Evolutionary conservation across 352 stramenopile genomes (phyloP).

Genomic region (Blastocystis sp.): DNA sequence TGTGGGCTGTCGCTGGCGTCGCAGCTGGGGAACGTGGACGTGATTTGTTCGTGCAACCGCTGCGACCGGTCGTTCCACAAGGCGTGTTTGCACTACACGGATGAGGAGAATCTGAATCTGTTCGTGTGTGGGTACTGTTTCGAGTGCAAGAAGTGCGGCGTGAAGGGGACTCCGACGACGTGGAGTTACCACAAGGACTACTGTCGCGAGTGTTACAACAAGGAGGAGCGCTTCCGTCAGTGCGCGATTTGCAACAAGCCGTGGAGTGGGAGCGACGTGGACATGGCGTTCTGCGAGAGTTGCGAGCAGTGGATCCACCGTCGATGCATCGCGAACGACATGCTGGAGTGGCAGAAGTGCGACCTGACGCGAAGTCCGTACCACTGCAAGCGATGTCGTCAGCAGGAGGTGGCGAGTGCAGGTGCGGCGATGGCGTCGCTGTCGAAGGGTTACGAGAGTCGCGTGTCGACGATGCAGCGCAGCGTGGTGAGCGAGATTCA

Average conservation of each 20-base stretch:
- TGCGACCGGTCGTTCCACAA: constrained; percentile 50
- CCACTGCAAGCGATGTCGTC: constrained; percentile 41
- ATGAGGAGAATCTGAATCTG: constrained; percentile 21
- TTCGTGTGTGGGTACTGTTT: constrained; percentile 42
- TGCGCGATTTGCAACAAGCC: constrained; percentile 14
- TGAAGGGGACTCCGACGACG: constrained; percentile 1
- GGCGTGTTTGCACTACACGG: constrained; percentile 18
- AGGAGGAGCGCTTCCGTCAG: constrained; percentile 14
- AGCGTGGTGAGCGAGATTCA: background rate
- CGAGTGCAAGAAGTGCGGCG: constrained; percentile 34
- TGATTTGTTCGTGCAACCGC: constrained; percentile 19
- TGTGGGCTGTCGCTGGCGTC: background rate
- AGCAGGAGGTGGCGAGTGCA: background rate
- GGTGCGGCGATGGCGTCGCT: background rate
- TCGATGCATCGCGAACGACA: constrained; percentile 26
- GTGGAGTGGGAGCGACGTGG: background rate
- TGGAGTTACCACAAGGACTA: constrained; percentile 52
- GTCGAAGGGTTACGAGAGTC: background rate
- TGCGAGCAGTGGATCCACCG: constrained; percentile 56
- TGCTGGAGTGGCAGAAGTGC: constrained; percentile 43
- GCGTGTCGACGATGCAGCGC: background rate
- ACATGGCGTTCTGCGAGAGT: constrained; percentile 47
- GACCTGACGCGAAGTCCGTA: constrained; percentile 32
- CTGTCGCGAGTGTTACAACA: constrained; percentile 18
- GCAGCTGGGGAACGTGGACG: background rate